Percentiles rank a stretch among this genome's conserved stretches.
phyloP scores from a whole-genome alignment of 768 basidiomycete genomes.

The Mycena crocata region DNA sequence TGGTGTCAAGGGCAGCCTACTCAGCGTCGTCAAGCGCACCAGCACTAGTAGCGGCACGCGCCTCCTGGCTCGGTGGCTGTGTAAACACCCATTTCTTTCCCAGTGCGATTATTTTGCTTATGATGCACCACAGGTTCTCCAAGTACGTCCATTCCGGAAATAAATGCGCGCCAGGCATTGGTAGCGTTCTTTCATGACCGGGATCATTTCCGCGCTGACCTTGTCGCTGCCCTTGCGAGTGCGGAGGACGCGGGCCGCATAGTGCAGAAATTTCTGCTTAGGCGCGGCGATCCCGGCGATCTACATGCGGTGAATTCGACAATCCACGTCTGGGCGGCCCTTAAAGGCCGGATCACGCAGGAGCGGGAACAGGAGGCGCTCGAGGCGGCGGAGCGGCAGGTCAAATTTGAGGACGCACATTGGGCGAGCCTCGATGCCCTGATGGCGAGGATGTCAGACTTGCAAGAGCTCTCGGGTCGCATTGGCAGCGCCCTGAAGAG shows the following conservation, averaged over 20 bases:
- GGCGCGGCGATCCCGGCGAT: conserved; percentile 75
- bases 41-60: conserved; percentile 82
- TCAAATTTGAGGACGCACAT: conserved; percentile 44
- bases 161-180: conserved; percentile 79
- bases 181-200: conserved; percentile 76
- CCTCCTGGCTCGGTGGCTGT: conserved; percentile 79
- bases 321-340: conserved; percentile 67
- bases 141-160: conserved; percentile 79
- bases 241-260: conserved; percentile 81
- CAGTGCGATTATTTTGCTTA: conserved; percentile 33
- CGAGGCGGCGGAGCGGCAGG: conserved; percentile 39
- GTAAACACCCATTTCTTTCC: conserved; percentile 66
- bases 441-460: conserved; percentile 61
- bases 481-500: conserved; percentile 64
- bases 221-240: conserved; percentile 64
- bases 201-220: conserved; percentile 73
- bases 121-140: conserved; percentile 73
- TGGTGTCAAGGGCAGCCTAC: conserved; percentile 76
- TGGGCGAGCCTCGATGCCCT: conserved; percentile 70
- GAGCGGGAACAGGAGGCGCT: conserved; percentile 66
- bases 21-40: conserved; percentile 82
- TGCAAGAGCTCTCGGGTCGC: conserved; percentile 63
- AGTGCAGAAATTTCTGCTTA: conserved; percentile 79
- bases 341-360: conserved; percentile 62
- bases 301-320: conserved; percentile 73